Base-by-base conservation (phyloP, 2,329 filamentous ascomycete genomes). In the Fusarium sp. region DNA sequence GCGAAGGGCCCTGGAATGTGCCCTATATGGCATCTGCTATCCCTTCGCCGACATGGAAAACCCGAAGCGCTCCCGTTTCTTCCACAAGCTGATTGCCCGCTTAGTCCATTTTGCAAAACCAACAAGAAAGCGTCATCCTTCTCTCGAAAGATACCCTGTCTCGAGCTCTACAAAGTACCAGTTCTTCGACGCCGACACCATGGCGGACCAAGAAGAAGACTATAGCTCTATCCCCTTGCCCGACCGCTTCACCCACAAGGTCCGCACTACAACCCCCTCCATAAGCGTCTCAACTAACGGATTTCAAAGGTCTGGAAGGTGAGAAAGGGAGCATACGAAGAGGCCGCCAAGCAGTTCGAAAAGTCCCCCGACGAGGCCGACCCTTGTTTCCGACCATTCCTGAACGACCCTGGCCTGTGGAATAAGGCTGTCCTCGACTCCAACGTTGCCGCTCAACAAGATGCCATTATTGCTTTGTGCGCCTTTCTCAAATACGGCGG, bases 381-480 rank as follows among this genome's bases (percentile, higher is more conserved):
- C 78, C 91, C 94, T 12, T 91, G 91, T 37, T 98, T 99, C 75
- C 88, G 90, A 73, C 94, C 95, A 1, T 99, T 98, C 77, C 82
- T 96, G 66, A 90, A 92, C 78, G 96, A 99, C 73, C 87, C 94
- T 1, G 85, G 90, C 68, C 80, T 99, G 65, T 98, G 94, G 95
- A 98, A 98, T 80, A 91, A 90, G 37, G 96, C 95, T 1, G 95
- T 96, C 7, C 90, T 91, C 74, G 96, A 99, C 81, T 96, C 95
- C 58, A 99, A 99, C 76, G 96, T 99, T 62, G 96, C 95, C 16
- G 96, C 97, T 36, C 96, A 99, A 80, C 92, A 97, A 82, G 97
- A 99, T 74, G 96, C 93, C 66, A 89, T 99, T 50, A 90, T 89
- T 50, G 92, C 95, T 39, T 89, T 97, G 75, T 97, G 94, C 81